phyloP scores from a whole-genome alignment of 257 asterid species.

The Solanum chmielewskii region DNA sequence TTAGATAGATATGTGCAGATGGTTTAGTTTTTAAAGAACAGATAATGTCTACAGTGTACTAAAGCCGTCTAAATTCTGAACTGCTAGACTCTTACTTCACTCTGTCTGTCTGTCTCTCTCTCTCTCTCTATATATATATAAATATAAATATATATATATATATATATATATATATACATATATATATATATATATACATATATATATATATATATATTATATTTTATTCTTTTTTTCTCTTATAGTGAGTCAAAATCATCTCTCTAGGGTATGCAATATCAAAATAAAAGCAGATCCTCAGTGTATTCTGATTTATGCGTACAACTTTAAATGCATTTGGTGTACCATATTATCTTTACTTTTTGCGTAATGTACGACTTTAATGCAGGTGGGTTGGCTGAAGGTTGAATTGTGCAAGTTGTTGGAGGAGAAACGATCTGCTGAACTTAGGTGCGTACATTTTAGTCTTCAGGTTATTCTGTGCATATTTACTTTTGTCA shows the following conservation, averaged over 20 bases:
- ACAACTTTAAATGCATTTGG: neutral
- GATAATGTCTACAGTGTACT: neutral
- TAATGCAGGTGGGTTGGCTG: conserved; percentile 71
- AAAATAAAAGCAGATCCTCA: neutral
- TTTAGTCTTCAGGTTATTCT: neutral
- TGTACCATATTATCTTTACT: neutral
- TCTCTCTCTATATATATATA: neutral
- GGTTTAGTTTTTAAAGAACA: neutral
- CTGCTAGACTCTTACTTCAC: neutral
- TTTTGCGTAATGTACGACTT: neutral
- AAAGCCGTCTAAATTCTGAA: neutral
- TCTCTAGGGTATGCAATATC: neutral
- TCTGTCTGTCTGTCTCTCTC: too few relatives aligned
- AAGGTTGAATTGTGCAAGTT: conserved; percentile 83
- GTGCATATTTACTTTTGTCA: neutral
- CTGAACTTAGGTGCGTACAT: conserved; percentile 64
- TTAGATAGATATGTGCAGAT: neutral
- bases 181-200: neutral
- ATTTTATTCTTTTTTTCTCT: neutral
- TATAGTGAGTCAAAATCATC: neutral
- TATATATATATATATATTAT: neutral
- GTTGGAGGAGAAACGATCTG: conserved; percentile 82
- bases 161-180: too few relatives aligned
- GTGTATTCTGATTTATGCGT: neutral
- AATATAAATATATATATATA: too few relatives aligned